Evolutionary conservation across 208 protist genomes (phyloP).

Genomic region (Trypanosoma vivax): DNA sequence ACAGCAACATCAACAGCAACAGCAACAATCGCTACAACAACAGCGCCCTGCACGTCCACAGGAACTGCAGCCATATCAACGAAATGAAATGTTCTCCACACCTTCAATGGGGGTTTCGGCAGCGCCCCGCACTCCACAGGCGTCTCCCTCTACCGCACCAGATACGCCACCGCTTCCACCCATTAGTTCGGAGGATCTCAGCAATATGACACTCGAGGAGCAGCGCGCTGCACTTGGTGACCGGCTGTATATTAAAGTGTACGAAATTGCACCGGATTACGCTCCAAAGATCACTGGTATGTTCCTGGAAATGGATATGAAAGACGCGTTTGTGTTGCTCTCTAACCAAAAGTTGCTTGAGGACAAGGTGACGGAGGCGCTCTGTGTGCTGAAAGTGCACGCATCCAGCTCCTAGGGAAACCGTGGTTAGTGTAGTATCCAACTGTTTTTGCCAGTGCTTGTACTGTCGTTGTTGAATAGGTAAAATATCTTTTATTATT

Average conservation of each 20-base stretch:
- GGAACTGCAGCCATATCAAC: constrained; percentile 15
- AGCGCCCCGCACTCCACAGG: constrained; percentile 45
- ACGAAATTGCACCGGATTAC: constrained; percentile 73
- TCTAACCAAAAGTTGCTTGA: constrained; percentile 55
- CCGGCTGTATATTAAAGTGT: constrained; percentile 84
- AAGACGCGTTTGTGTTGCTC: constrained; percentile 67
- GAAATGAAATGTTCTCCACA: constrained; percentile 34
- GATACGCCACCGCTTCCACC: constrained; percentile 79
- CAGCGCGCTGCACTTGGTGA: constrained; percentile 88
- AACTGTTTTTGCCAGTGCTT: constrained; percentile 3
- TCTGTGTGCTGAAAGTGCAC: constrained; percentile 69
- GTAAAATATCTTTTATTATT: background rate
- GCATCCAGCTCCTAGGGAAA: constrained; percentile 12
- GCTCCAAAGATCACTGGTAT: constrained; percentile 87
- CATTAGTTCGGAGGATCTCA: constrained; percentile 76
- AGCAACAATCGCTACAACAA: constrained; percentile 26
- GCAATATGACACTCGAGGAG: constrained; percentile 80
- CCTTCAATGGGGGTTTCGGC: constrained; percentile 40
- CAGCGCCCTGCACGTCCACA: constrained; percentile 21
- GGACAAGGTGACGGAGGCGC: constrained; percentile 73
- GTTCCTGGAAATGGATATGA: constrained; percentile 78
- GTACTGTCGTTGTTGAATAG: background rate
- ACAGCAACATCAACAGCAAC: constrained; percentile 24
- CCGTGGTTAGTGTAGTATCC: background rate
- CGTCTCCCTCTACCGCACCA: constrained; percentile 47